Evolutionary conservation across 768 basidiomycete genomes (phyloP).

Genomic region (Cantharellus anzutake): DNA sequence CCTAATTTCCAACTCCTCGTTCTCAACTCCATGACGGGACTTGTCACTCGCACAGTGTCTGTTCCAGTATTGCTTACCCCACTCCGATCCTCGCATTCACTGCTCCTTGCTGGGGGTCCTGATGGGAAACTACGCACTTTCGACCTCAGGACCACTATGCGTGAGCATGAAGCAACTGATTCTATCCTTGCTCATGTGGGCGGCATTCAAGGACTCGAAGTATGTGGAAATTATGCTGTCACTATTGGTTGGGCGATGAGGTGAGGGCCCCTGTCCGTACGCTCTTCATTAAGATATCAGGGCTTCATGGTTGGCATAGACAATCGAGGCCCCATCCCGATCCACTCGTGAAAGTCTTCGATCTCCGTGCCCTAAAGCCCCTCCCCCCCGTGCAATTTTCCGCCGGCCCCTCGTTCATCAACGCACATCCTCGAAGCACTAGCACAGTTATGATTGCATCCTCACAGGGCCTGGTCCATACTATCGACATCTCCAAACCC

Average conservation of each 20-base stretch:
- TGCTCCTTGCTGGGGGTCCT: conserved; percentile 44
- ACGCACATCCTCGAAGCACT: conserved; percentile 54
- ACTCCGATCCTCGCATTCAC: conserved; percentile 43
- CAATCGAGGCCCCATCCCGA: conserved; percentile 78
- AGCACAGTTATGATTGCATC: conserved; percentile 61
- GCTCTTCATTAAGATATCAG: neutral
- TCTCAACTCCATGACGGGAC: conserved; percentile 58
- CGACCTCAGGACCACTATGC: conserved; percentile 41
- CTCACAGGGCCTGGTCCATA: conserved; percentile 63
- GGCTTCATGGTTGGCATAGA: conserved; percentile 23
- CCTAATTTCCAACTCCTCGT: conserved; percentile 40
- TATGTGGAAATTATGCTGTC: conserved; percentile 59
- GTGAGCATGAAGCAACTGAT: conserved; percentile 23
- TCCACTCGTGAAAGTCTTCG: conserved; percentile 83
- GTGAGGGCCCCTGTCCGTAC: conserved; percentile 21
- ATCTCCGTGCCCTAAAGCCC: conserved; percentile 64
- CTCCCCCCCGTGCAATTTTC: conserved; percentile 78
- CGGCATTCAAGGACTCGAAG: conserved; percentile 67
- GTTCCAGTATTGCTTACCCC: conserved; percentile 43
- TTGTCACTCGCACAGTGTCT: conserved; percentile 34
- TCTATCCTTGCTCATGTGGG: conserved; percentile 61
- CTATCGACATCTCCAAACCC: conserved; percentile 62
- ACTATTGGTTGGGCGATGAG: conserved; percentile 78
- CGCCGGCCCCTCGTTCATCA: conserved; percentile 70
- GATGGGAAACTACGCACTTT: conserved; percentile 62